These are phyloP conservation scores for Phytophthora litchii DNA, from an alignment of 352 stramenopile species.

Conservation along the genomic window DNA sequence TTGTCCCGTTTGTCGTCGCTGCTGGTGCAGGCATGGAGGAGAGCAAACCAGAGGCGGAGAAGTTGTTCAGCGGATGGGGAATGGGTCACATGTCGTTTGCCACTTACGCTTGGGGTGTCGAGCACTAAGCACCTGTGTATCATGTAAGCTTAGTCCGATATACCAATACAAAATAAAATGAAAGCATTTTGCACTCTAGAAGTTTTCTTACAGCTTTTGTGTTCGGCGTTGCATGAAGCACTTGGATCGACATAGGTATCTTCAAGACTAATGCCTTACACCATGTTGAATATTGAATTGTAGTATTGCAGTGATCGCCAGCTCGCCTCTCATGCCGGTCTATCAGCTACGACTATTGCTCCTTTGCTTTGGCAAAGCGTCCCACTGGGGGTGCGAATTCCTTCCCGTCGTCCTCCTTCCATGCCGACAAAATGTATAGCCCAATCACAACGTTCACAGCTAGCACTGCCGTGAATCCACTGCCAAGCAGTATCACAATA, in stretches of 20 bases:
- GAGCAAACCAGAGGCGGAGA: slow-evolving; percentile 36
- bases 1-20: slow-evolving; percentile 54
- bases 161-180: slow-evolving; percentile 8
- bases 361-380: slow-evolving; percentile 59
- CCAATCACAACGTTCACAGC: slow-evolving; percentile 82
- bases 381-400: slow-evolving; percentile 59
- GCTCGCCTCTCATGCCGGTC: not conserved
- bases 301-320: not conserved
- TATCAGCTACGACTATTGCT: slow-evolving; percentile 37
- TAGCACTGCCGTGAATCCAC: slow-evolving; percentile 72
- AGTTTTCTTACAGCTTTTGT: not conserved
- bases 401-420: slow-evolving; percentile 62
- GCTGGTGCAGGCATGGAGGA: slow-evolving; percentile 59
- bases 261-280: no score
- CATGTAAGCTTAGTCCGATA: slow-evolving; percentile 11
- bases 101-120: slow-evolving; percentile 38
- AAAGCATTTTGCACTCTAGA: not conserved
- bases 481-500: slow-evolving; percentile 24
- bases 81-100: slow-evolving; percentile 52
- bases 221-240: no score
- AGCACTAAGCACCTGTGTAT: slow-evolving; percentile 35
- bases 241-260: not conserved
- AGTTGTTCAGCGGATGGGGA: slow-evolving; percentile 47
- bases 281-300: not conserved
- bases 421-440: slow-evolving; percentile 78